A percentile compares a stretch with the other conserved stretches of the same genome.
Evolutionary conservation across 345 rosid genomes (phyloP).

Genomic region (Sonneratia alba): DNA sequence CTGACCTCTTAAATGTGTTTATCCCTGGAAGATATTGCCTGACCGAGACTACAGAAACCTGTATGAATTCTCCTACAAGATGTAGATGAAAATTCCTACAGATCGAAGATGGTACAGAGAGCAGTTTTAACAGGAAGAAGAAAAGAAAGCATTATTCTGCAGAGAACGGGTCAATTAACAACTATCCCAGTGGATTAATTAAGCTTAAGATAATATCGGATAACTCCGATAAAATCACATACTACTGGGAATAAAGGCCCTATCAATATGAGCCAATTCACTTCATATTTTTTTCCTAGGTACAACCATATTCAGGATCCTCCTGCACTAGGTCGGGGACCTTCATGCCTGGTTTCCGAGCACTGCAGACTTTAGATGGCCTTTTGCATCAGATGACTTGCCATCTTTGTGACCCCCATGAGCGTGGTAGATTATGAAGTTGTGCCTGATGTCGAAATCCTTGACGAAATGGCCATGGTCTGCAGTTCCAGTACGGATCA

Average conservation of each 20-base stretch:
- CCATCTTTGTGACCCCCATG: slow-evolving; percentile 3
- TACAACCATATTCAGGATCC: not conserved
- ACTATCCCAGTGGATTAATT: not conserved
- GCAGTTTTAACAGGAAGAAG: not conserved
- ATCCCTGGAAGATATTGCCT: not conserved
- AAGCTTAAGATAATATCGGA: not conserved
- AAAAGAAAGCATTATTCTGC: not conserved
- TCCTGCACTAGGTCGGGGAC: not conserved
- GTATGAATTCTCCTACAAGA: not conserved
- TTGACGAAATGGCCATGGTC: slow-evolving; percentile 7
- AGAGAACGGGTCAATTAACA: not conserved
- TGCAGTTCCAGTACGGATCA: not conserved
- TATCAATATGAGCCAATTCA: not conserved
- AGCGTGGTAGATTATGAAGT: slow-evolving; percentile 28
- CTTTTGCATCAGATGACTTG: not conserved
- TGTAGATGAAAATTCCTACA: not conserved
- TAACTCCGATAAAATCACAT: no score
- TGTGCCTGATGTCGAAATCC: slow-evolving; percentile 26
- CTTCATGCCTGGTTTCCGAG: not conserved
- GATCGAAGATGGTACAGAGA: not conserved
- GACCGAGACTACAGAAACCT: not conserved
- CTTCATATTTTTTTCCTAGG: not conserved
- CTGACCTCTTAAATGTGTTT: no score
- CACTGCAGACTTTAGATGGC: not conserved
- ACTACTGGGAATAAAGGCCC: no score